Evolutionary conservation across 177 flowering plant genomes (phyloP).

Genomic region (Vitis hybrid): DNA sequence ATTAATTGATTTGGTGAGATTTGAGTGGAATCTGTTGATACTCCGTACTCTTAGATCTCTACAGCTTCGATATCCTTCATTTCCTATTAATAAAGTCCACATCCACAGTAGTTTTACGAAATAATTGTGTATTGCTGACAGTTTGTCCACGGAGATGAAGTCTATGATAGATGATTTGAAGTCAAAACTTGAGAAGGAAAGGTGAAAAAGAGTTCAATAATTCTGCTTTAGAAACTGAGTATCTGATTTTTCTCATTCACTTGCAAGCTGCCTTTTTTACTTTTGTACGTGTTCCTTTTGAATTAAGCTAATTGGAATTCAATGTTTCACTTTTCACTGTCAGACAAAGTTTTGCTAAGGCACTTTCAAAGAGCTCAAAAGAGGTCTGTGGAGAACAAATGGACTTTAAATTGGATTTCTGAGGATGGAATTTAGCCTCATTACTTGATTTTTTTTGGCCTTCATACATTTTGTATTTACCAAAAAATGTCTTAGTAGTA

Average conservation of each 20-base stretch:
- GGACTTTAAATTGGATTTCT: background rate
- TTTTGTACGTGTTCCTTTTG: background rate
- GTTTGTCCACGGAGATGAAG: slow-evolving; percentile 72
- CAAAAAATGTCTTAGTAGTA: background rate
- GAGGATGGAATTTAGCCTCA: background rate
- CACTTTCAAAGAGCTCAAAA: slow-evolving; percentile 83
- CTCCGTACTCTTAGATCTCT: too few relatives aligned
- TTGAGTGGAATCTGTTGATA: too few relatives aligned
- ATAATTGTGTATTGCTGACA: slow-evolving; percentile 27
- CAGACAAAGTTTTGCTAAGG: slow-evolving; percentile 79
- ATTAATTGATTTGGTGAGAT: too few relatives aligned
- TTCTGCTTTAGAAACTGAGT: background rate
- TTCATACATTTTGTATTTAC: background rate
- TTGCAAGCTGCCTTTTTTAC: background rate
- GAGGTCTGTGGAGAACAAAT: slow-evolving; percentile 53
- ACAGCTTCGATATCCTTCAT: background rate
- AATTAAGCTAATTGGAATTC: background rate
- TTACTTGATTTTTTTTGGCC: slow-evolving; percentile 3
- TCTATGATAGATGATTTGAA: slow-evolving; percentile 70
- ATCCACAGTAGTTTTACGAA: background rate
- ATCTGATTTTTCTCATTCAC: background rate
- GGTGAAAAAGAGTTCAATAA: slow-evolving; percentile 36
- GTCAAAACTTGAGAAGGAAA: slow-evolving; percentile 77
- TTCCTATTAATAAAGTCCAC: background rate
- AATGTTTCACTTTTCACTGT: slow-evolving; percentile 1